phyloP scores from a whole-genome alignment of 2,329 filamentous ascomycete genomes.

The Penicillium sp. region DNA sequence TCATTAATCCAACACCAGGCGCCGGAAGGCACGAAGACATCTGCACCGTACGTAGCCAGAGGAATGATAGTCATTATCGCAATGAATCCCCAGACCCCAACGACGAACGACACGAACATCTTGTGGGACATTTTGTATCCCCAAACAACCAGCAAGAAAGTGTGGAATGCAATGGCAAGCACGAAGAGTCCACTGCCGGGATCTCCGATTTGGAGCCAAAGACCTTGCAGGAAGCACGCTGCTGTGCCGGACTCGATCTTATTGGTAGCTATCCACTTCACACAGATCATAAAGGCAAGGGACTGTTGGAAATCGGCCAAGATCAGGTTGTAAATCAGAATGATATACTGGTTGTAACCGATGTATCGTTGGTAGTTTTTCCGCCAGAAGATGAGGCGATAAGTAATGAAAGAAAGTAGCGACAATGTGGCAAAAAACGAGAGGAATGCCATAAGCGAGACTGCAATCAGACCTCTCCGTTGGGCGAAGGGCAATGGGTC shows the following conservation, averaged over 20 bases:
- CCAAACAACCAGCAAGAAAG: constrained; percentile 52
- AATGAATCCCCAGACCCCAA: constrained; percentile 50
- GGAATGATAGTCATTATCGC: constrained; percentile 51
- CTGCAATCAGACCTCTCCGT: constrained; percentile 48
- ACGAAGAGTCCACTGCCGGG: constrained; percentile 56
- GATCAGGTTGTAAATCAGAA: constrained; percentile 57
- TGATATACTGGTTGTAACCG: constrained; percentile 57
- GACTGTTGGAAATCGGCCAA: constrained; percentile 57
- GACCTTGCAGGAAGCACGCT: constrained; percentile 54
- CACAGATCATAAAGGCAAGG: constrained; percentile 51
- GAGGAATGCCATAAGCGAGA: constrained; percentile 50
- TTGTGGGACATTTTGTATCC: constrained; percentile 49
- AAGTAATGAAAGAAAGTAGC: constrained; percentile 53
- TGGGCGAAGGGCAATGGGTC: constrained; percentile 37
- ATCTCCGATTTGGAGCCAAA: constrained; percentile 56
- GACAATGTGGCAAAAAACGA: constrained; percentile 48
- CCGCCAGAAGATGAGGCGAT: constrained; percentile 54
- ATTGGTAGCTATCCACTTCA: constrained; percentile 49
- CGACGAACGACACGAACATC: constrained; percentile 47
- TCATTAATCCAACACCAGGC: constrained; percentile 57
- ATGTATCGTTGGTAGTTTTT: constrained; percentile 51
- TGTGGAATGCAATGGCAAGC: constrained; percentile 57
- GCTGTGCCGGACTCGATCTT: constrained; percentile 48
- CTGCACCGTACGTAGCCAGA: constrained; percentile 42
- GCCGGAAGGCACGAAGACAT: constrained; percentile 52